Evolutionary conservation across 176 grass and related monocot species (phyloP).

Genomic region (Oryza officinalis): DNA sequence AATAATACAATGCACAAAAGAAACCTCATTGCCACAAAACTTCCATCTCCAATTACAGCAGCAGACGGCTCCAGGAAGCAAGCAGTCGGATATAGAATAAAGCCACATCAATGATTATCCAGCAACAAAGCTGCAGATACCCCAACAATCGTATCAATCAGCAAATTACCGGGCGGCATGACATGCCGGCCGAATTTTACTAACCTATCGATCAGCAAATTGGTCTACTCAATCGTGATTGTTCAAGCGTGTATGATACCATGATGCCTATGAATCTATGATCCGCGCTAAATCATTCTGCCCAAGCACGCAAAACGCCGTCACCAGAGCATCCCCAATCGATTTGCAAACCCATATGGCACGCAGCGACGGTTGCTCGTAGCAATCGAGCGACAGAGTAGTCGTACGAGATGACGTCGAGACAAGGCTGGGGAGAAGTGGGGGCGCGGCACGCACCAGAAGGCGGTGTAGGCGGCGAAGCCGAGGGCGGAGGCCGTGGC

Average conservation of each 20-base stretch:
- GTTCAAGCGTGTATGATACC: background rate
- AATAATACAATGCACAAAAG: background rate
- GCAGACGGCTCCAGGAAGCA: background rate
- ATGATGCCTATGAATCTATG: background rate
- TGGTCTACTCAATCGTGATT: background rate
- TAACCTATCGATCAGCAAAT: background rate
- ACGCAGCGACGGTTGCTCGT: background rate
- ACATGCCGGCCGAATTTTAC: too few relatives aligned
- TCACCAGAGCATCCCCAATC: background rate
- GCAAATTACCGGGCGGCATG: too few relatives aligned
- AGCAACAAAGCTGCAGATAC: background rate
- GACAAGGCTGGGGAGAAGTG: background rate
- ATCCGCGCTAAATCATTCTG: background rate
- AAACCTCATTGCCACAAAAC: background rate
- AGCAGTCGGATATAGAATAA: background rate
- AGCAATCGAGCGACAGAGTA: background rate
- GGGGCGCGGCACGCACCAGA: constrained; percentile 49
- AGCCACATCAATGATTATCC: background rate
- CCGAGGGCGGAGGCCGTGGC: constrained; percentile 72
- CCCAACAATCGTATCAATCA: background rate
- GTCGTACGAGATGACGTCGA: background rate
- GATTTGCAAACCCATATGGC: background rate
- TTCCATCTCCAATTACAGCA: background rate
- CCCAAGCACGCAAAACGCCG: background rate
- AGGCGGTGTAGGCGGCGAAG: constrained; percentile 95